Base-by-base conservation (phyloP, 768 basidiomycete species). In the Auriscalpium microsporum region DNA sequence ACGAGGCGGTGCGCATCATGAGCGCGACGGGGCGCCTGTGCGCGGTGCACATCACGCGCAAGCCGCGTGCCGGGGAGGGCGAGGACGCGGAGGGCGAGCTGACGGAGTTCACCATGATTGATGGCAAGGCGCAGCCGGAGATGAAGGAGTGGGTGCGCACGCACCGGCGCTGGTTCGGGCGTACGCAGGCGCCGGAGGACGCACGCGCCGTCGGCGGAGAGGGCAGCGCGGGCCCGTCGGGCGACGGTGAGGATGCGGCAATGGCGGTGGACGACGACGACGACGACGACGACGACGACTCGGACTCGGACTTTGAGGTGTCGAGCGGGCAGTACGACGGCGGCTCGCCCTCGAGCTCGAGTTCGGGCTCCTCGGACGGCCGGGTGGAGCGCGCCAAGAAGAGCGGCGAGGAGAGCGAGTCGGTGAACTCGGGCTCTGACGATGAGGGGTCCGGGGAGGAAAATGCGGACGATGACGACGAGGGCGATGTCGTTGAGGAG, bases 101-200 rank as follows among this genome's bases (percentile, higher is more conserved):
- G 65, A 81, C 81, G 1, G 80, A 82, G 63, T 86, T 90, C 63
- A 75, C 77, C 34, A 82, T 88, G 78, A 76, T 90, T 4, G 88
- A 90, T 58, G 80, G 79, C 28, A 75, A 73, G 60, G 87, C 90
- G 64, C 78, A 82, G 62, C 80, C 82, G 38, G 76, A 78, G 21
- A 82, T 90, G 49, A 70, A 74, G 37, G 73, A 76, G 34, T 90
- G 89, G 89, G 77, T 82, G n/a, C 70, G 79, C 46, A 69, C 72
- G 50, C 75, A 81, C 52, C 75, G 78, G 21, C 73, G 78, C 60
- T 56, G 78, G 17, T 86, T 90, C 68, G 85, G 85, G 9, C 28
- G 28, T 28, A 4, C 28, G 28, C 28, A 28, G 7, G 7, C 28
- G 28, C 28, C 2, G 28, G 28, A 28, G 28, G 28, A 4, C 28